Evolutionary conservation across 306 rosid species (phyloP).

Genomic region (Corylus avellana): DNA sequence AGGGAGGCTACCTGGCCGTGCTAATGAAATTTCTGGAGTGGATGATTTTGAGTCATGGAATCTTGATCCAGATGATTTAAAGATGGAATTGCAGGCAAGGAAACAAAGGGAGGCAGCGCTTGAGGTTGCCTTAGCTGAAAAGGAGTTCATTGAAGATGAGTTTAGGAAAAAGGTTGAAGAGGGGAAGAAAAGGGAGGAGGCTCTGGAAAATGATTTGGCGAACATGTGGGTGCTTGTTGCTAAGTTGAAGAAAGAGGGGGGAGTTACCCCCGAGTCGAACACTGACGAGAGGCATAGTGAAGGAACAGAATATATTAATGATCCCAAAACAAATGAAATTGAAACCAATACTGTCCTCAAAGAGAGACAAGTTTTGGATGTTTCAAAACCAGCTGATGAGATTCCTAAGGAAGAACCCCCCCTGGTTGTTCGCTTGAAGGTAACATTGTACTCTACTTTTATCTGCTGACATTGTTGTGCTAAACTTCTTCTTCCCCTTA

Average conservation of each 20-base stretch:
- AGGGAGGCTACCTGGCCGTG: constrained; percentile 68
- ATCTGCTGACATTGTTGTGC: constrained; percentile 10
- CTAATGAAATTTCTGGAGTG: constrained; percentile 59
- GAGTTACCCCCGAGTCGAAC: constrained; percentile 60
- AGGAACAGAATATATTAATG: constrained; percentile 44
- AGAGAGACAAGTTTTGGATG: constrained; percentile 53
- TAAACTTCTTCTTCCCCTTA: neutral
- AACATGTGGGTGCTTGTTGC: constrained; percentile 99
- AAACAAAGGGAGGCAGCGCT: constrained; percentile 92
- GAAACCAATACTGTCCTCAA: constrained; percentile 36
- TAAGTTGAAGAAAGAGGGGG: constrained; percentile 89
- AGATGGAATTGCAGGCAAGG: constrained; percentile 90
- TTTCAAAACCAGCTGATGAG: constrained; percentile 55
- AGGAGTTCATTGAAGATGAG: constrained; percentile 82
- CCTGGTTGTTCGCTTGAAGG: constrained; percentile 94
- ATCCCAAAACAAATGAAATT: constrained; percentile 35
- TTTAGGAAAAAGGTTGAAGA: constrained; percentile 81
- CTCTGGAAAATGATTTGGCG: constrained; percentile 96
- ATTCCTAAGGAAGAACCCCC: constrained; percentile 70
- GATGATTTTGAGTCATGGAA: constrained; percentile 83
- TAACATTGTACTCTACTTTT: constrained; percentile 17
- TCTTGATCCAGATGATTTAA: constrained; percentile 77
- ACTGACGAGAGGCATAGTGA: constrained; percentile 49
- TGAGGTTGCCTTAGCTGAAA: constrained; percentile 90
- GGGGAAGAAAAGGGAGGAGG: constrained; percentile 89